A percentile compares a stretch with the other conserved stretches of the same genome.
Evolutionary conservation across 257 asterid genomes (phyloP).

Genomic region (Oldenlandia corymbosa): DNA sequence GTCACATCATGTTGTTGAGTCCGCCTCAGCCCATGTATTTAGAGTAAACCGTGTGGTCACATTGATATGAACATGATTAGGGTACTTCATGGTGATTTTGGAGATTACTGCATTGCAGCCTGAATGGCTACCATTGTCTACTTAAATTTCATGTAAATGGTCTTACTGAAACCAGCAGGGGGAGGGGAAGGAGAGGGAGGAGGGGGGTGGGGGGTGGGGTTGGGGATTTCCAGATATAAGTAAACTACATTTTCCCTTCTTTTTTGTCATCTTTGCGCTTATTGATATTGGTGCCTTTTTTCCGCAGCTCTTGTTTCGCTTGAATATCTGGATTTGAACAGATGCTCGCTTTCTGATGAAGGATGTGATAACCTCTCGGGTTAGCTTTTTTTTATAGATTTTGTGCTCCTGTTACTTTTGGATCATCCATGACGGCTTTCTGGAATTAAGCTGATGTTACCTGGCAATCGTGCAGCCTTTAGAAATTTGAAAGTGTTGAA

Average conservation of each 20-base stretch:
- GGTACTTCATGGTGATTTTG: neutral
- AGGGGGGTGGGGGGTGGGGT: no score
- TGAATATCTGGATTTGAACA: slow-evolving; percentile 58
- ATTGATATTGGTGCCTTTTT: neutral
- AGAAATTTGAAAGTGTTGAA: slow-evolving; percentile 62
- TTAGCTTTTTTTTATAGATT: slow-evolving; percentile 22
- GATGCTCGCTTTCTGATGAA: slow-evolving; percentile 61
- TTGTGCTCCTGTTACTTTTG: neutral
- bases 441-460: neutral
- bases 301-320: slow-evolving; percentile 52
- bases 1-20: neutral
- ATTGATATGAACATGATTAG: neutral
- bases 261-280: neutral
- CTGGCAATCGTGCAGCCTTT: slow-evolving; percentile 37
- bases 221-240: no score
- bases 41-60: neutral
- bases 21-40: neutral
- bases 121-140: neutral
- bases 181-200: no score
- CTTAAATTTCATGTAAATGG: neutral
- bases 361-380: slow-evolving; percentile 71
- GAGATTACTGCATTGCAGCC: neutral
- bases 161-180: neutral
- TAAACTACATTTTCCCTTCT: neutral
- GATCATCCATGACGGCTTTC: neutral